Percentiles rank a stretch among this genome's conserved stretches.
Conservation (phyloP, 1,139 yeast species). For the Yamadazyma membranifaciens region DNA sequence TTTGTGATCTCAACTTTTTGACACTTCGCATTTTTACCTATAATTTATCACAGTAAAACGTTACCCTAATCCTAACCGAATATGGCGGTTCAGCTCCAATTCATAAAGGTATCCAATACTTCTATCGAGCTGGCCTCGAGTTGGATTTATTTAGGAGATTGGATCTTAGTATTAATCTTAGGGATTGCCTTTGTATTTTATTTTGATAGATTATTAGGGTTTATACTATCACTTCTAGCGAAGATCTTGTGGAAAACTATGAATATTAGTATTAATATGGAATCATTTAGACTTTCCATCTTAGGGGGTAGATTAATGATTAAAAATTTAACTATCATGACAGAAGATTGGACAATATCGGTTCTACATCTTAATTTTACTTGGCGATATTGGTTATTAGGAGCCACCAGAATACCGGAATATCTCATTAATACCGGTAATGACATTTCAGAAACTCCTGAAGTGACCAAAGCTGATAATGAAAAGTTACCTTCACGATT, state of each 20-base stretch:
- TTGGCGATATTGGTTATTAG: constrained; percentile 86
- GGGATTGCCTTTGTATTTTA: constrained; percentile 69
- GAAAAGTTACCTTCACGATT: constrained; percentile 59
- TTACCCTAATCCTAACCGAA: not conserved
- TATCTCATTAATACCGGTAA: constrained; percentile 26
- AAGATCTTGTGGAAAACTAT: constrained; percentile 62
- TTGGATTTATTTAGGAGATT: constrained; percentile 83
- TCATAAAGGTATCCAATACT: constrained; percentile 15
- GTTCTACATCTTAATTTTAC: constrained; percentile 71
- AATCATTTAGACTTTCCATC: constrained; percentile 70
- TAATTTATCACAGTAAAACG: not conserved
- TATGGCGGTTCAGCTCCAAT: constrained; percentile 17
- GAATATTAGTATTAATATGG: constrained; percentile 60
- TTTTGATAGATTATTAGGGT: constrained; percentile 74
- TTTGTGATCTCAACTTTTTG: not conserved
- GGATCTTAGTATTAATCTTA: constrained; percentile 68
- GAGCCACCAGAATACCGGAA: constrained; percentile 48
- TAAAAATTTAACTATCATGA: constrained; percentile 69
- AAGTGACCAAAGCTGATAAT: constrained; percentile 27
- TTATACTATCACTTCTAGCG: constrained; percentile 51
- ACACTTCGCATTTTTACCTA: not conserved
- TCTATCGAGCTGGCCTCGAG: constrained; percentile 17
- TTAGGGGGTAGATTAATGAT: constrained; percentile 82
- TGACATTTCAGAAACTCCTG: constrained; percentile 19
- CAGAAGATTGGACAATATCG: constrained; percentile 68